phyloP scores from a whole-genome alignment of 352 stramenopile species.

The Pseudoperonospora humuli region DNA sequence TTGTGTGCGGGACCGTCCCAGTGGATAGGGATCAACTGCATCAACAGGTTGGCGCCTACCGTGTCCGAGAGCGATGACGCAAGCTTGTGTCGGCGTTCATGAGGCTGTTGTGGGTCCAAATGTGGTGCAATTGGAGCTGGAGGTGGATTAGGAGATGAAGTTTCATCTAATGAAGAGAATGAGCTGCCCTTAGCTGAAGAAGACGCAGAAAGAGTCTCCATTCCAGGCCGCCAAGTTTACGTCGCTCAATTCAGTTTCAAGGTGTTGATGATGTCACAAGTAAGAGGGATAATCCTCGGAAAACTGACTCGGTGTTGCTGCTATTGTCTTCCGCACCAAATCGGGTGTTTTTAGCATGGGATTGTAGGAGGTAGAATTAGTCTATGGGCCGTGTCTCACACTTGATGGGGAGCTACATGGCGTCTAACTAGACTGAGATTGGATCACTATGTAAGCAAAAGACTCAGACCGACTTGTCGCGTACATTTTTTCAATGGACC shows the following conservation, averaged over 20 bases:
- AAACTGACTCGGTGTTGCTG: too few species aligned
- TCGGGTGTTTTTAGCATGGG: too few species aligned
- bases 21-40: slow-evolving; percentile 63
- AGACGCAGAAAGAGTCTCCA: slow-evolving; percentile 18
- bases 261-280: slow-evolving; percentile 9
- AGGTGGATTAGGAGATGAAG: slow-evolving; percentile 1
- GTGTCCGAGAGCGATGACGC: slow-evolving; percentile 12
- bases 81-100: slow-evolving; percentile 15
- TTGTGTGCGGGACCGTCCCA: slow-evolving; percentile 57
- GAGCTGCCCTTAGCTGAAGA: neutral
- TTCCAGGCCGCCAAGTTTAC: slow-evolving; percentile 2
- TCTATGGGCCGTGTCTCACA: too few species aligned
- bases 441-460: too few species aligned
- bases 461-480: too few species aligned
- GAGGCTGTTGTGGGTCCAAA: slow-evolving; percentile 18
- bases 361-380: too few species aligned
- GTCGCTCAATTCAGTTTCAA: slow-evolving; percentile 21
- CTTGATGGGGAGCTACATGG: too few species aligned
- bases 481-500: too few species aligned
- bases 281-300: neutral
- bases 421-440: too few species aligned
- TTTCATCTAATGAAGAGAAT: slow-evolving; percentile 10
- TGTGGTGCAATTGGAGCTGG: slow-evolving; percentile 5
- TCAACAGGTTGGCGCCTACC: slow-evolving; percentile 24
- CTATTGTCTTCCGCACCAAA: too few species aligned